These are phyloP conservation scores for Neonectria neomacrospora DNA, from an alignment of 2,329 filamentous ascomycete species.

Conservation along the genomic window DNA sequence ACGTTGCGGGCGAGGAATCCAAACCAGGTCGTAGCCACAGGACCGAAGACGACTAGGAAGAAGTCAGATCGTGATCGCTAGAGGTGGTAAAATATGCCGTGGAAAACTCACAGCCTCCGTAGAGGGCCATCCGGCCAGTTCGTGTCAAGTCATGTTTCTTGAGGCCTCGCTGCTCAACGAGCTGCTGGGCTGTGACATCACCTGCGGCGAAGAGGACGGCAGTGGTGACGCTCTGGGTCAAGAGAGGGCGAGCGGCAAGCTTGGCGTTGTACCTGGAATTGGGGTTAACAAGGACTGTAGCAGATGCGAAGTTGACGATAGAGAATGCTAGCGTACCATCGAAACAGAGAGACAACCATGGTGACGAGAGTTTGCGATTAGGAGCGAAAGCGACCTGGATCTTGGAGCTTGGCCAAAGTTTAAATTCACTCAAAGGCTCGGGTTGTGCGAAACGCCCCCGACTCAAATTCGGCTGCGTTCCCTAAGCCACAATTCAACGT, in stretches of 20 bases:
- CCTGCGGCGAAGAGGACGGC: constrained; percentile 92
- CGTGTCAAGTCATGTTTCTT: constrained; percentile 79
- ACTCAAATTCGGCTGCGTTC: constrained; percentile 21
- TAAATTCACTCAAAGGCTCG: constrained; percentile 28
- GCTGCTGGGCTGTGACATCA: constrained; percentile 90
- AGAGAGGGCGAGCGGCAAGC: constrained; percentile 81
- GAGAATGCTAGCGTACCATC: constrained; percentile 43
- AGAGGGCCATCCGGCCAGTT: constrained; percentile 82
- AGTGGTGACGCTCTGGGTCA: constrained; percentile 92
- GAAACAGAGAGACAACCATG: constrained; percentile 46
- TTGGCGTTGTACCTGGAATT: constrained; percentile 82
- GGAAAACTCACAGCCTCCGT: constrained; percentile 74
- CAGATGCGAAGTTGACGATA: not conserved
- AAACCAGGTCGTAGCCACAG: constrained; percentile 89
- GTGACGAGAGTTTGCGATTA: constrained; percentile 16
- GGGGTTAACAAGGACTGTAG: constrained; percentile 28
- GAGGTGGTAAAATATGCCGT: not conserved
- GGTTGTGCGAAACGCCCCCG: constrained; percentile 19
- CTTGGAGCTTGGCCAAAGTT: constrained; percentile 26
- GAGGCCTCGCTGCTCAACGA: constrained; percentile 82
- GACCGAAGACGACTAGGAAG: constrained; percentile 79
- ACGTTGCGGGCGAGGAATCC: constrained; percentile 79
- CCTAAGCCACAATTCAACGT: constrained; percentile 37
- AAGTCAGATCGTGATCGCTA: constrained; percentile 23
- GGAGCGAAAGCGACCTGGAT: constrained; percentile 9